Evolutionary conservation across 2,329 filamentous ascomycete genomes (phyloP).

Genomic region (Sclerotinia trifoliorum): DNA sequence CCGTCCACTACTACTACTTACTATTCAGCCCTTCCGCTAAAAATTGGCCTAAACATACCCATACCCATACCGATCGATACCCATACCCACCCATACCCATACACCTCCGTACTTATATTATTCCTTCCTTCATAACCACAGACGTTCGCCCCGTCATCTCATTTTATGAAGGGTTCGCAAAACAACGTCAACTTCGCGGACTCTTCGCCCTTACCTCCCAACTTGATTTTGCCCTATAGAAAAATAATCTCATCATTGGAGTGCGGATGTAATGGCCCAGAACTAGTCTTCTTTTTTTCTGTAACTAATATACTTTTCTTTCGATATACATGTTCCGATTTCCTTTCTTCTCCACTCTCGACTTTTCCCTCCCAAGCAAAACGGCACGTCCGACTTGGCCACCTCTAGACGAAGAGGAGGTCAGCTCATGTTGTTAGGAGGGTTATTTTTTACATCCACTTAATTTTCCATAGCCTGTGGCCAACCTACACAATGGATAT

Average conservation of each 20-base stretch:
- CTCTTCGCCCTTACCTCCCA: slow-evolving; percentile 23
- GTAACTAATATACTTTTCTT: slow-evolving; percentile 30
- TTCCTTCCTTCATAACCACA: slow-evolving; percentile 11
- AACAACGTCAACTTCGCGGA: slow-evolving; percentile 5
- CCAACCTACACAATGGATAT: slow-evolving; percentile 44
- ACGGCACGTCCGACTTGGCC: slow-evolving; percentile 28
- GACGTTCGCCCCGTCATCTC: slow-evolving; percentile 6
- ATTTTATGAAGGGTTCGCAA: slow-evolving; percentile 18
- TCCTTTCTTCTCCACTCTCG: slow-evolving; percentile 29
- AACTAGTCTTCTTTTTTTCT: slow-evolving; percentile 25
- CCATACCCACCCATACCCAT: neutral
- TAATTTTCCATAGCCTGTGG: slow-evolving; percentile 5
- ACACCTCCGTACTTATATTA: no score
- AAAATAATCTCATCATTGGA: neutral
- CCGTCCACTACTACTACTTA: neutral
- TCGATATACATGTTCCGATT: slow-evolving; percentile 35
- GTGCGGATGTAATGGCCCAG: neutral
- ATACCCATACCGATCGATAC: no score
- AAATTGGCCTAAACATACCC: slow-evolving; percentile 9
- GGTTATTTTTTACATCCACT: slow-evolving; percentile 12
- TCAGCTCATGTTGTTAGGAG: slow-evolving; percentile 16
- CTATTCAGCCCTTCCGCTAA: slow-evolving; percentile 20
- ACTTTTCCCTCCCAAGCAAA: slow-evolving; percentile 30
- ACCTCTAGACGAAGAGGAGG: slow-evolving; percentile 25
- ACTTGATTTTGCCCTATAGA: neutral